Conservation (phyloP, 1,139 yeast species). For the Diutina rugosa region DNA sequence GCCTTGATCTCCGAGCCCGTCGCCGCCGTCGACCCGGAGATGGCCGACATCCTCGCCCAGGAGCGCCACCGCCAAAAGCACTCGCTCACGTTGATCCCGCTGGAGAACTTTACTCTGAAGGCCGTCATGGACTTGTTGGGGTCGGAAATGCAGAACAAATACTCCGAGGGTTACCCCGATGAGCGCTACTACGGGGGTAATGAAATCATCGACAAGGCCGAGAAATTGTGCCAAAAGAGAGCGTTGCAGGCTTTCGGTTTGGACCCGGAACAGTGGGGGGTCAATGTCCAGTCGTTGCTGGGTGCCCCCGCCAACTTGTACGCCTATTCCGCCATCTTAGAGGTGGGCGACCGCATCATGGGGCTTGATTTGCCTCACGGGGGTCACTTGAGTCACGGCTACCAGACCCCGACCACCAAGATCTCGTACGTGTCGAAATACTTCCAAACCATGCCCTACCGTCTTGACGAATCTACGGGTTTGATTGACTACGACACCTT, state of each 20-base stretch:
- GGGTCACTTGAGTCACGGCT: conserved; percentile 96
- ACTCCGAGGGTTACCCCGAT: conserved; percentile 82
- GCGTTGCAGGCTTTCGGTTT: conserved; percentile 81
- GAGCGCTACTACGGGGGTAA: conserved; percentile 86
- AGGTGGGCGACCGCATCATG: conserved; percentile 92
- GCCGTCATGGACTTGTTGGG: conserved; percentile 96
- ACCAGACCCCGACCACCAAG: conserved; percentile 91
- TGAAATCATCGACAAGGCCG: conserved; percentile 90
- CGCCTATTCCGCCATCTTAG: conserved; percentile 89
- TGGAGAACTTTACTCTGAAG: conserved; percentile 94
- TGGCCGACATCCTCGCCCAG: conserved; percentile 67
- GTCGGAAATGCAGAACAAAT: conserved; percentile 90
- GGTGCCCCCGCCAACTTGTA: conserved; percentile 98
- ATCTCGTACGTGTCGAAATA: conserved; percentile 93
- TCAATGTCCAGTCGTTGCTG: conserved; percentile 88
- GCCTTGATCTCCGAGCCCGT: neutral
- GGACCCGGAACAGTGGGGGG: conserved; percentile 88
- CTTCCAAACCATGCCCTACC: conserved; percentile 97
- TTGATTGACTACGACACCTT: conserved; percentile 90
- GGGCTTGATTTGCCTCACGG: conserved; percentile 97
- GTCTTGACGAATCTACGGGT: conserved; percentile 85
- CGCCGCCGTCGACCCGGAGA: conserved; percentile 53
- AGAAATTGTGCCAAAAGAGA: conserved; percentile 80
- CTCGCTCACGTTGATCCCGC: conserved; percentile 87
- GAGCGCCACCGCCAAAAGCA: conserved; percentile 92